Base-by-base conservation (phyloP, 371 early-diverging fungal species). In the Mucor velutinosus region DNA sequence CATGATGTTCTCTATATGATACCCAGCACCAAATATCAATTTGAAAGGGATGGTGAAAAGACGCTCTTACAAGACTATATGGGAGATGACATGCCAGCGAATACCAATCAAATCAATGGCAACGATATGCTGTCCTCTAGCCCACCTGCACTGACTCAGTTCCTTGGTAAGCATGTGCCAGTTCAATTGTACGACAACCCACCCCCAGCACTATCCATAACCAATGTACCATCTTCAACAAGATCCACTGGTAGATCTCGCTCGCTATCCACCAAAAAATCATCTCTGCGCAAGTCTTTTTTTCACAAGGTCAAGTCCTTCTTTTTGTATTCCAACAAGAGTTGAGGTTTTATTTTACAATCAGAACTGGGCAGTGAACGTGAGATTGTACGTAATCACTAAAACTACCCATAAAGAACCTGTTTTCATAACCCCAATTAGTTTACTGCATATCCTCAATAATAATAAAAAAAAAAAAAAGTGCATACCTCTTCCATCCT, bases 361-460 rank as follows among this genome's bases (percentile, higher is more conserved):
- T 75, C 53, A 85, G 60, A 4, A 85, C 83, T 4, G 85, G 83
- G 58, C 85, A 83, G 39, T 80, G 71, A 4, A 80, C 78, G 60
- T 80, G 76, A 1, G 77, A 62, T 58, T 81, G 80, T 15, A 81
- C 80, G 58, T 76, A 81, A 29, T 85, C 82, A 62, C 82, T 82
- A 56, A 85, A 85, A 59, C 83, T 83, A n/a, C 83, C 83, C 62
- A 79, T 65, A 60, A 83, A 80, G 21, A 80, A 73, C 21, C 85
- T 84, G 67, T 58, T 29, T 39, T 62, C n/a, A 39, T 8, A 8
- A 37, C 32, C 32, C 17, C 39, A n/a, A 3, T 33, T 29, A 29
- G n/a, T 19, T 41, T 10, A 19, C 11, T 21, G 17, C 27, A 57
- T 27, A 15, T 0, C 12, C 37, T 35, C 12, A 35, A 37, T 10